These are phyloP conservation scores for Bruguiera hainesii DNA, from an alignment of 441 rosid species.

Conservation along the genomic window DNA sequence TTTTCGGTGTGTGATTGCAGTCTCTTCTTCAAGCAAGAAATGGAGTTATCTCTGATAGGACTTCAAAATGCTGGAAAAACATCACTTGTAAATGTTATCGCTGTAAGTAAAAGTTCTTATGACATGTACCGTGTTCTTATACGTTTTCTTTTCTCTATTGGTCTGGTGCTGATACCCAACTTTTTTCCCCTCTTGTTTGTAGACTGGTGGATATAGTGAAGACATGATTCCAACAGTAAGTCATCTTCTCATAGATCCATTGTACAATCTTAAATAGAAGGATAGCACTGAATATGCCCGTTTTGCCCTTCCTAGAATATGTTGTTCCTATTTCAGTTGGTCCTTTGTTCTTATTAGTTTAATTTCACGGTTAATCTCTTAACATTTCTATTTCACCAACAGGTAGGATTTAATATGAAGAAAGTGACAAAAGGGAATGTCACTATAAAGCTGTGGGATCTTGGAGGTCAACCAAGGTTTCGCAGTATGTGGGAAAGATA, in stretches of 20 bases:
- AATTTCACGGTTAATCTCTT: not conserved
- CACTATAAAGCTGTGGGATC: constrained; percentile 97
- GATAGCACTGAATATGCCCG: not conserved
- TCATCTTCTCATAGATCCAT: constrained; percentile 13
- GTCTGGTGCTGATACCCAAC: constrained; percentile 11
- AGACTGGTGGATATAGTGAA: constrained; percentile 97
- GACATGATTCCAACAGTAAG: constrained; percentile 98
- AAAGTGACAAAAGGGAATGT: constrained; percentile 97
- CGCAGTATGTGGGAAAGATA: constrained; percentile 99
- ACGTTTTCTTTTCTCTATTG: constrained; percentile 1
- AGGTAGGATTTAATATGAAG: constrained; percentile 96
- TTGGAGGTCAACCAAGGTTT: constrained; percentile 99
- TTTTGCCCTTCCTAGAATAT: not conserved
- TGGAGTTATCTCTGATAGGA: constrained; percentile 97
- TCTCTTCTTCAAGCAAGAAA: constrained; percentile 93
- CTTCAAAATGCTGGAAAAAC: constrained; percentile 99
- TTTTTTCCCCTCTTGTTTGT: constrained; percentile 23
- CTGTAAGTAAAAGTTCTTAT: constrained; percentile 49
- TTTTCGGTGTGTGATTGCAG: constrained; percentile 30
- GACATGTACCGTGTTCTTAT: not conserved
- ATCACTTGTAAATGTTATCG: constrained; percentile 85
- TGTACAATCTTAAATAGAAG: constrained; percentile 3
- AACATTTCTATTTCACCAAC: constrained; percentile 3
- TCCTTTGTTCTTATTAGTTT: not conserved
- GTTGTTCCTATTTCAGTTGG: not conserved